These are phyloP conservation scores for Clitoria ternatea DNA, from an alignment of 306 rosid species.

Conservation along the genomic window DNA sequence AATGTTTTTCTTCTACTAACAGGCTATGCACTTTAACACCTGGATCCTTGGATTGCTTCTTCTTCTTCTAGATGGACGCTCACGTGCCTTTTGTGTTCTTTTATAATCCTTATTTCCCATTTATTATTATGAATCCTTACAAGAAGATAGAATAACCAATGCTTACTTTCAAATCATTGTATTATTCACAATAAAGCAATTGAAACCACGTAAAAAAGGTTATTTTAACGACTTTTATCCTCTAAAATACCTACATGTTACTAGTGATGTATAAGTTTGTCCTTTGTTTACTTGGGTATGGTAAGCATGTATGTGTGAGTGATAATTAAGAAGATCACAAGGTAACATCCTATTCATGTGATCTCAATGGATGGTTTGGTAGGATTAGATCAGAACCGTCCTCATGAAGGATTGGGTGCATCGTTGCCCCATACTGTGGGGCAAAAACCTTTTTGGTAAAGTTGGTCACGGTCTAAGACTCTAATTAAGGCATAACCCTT, in stretches of 20 bases:
- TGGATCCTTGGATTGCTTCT: conserved; percentile 24
- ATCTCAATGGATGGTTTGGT: neutral
- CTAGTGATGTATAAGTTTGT: neutral
- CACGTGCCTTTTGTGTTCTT: conserved; percentile 47
- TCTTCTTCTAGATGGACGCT: conserved; percentile 25
- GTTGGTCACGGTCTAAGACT: neutral
- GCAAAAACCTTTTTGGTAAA: neutral
- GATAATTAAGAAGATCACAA: neutral
- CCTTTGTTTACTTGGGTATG: neutral
- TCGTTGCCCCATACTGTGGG: too few species aligned
- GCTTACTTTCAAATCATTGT: too few species aligned
- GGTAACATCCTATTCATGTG: neutral
- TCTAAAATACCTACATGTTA: neutral
- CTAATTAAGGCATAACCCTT: neutral
- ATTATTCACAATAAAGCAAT: too few species aligned
- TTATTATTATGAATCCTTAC: too few species aligned
- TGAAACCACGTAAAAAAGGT: too few species aligned
- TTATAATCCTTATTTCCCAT: too few species aligned
- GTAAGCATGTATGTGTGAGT: neutral
- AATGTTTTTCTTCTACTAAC: neutral
- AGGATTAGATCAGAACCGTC: neutral
- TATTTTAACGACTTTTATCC: neutral
- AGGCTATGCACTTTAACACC: conserved; percentile 29
- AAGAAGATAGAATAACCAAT: too few species aligned
- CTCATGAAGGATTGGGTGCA: neutral